Conservation (phyloP, 2,329 filamentous ascomycete genomes). For the Fusarium solani-melongenae region DNA sequence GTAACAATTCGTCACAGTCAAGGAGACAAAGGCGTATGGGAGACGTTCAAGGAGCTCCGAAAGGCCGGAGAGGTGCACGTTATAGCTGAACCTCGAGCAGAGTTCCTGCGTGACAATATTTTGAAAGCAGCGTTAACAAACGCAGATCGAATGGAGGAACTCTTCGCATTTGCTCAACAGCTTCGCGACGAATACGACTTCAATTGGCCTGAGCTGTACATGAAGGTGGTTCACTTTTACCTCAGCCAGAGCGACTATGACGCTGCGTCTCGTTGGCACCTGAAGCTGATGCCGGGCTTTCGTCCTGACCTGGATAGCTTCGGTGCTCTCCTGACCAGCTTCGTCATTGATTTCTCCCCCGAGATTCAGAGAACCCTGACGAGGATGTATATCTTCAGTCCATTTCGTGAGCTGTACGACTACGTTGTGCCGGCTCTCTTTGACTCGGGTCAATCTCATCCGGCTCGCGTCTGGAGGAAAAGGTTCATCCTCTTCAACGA, state of each 20-base stretch:
- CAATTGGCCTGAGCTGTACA: slow-evolving; percentile 63
- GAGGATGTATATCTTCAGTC: slow-evolving; percentile 58
- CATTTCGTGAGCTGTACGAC: slow-evolving; percentile 61
- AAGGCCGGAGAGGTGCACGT: slow-evolving; percentile 25
- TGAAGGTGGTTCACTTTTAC: slow-evolving; percentile 57
- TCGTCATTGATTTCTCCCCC: slow-evolving; percentile 51
- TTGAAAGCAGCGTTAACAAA: slow-evolving; percentile 44
- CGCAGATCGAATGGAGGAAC: slow-evolving; percentile 37
- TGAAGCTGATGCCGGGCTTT: slow-evolving; percentile 56
- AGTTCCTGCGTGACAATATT: slow-evolving; percentile 45
- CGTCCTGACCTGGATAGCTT: slow-evolving; percentile 56
- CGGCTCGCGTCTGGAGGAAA: slow-evolving; percentile 61
- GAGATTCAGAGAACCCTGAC: slow-evolving; percentile 54
- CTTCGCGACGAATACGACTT: slow-evolving; percentile 53
- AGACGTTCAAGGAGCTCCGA: slow-evolving; percentile 39
- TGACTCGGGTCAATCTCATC: slow-evolving; percentile 54
- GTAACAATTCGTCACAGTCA: slow-evolving; percentile 29
- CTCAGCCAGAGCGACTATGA: slow-evolving; percentile 53
- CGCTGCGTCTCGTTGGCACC: slow-evolving; percentile 60
- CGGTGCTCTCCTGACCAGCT: slow-evolving; percentile 55
- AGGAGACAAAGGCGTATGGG: slow-evolving; percentile 44
- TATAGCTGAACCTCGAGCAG: slow-evolving; percentile 37
- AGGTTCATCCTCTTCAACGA: slow-evolving; percentile 56
- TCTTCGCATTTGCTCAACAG: slow-evolving; percentile 44
- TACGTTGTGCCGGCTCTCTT: slow-evolving; percentile 63